Conservation (phyloP, 306 rosid genomes). For the Cicer cuneatum region DNA sequence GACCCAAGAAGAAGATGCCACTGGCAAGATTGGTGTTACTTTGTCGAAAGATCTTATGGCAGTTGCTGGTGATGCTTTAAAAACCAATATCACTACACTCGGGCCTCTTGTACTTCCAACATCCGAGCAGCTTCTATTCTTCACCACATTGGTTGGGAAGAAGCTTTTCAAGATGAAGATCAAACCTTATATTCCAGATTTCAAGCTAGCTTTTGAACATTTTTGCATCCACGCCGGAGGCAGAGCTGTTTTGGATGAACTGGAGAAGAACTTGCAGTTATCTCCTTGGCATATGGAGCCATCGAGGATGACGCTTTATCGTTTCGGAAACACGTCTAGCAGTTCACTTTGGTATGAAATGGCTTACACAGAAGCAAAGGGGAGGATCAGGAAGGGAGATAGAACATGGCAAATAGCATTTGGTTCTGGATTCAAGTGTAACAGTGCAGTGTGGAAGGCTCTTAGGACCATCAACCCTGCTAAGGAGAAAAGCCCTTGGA, state of each 20-base stretch:
- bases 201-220: conserved; percentile 89
- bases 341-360: conserved; percentile 93
- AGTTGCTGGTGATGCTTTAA: conserved; percentile 88
- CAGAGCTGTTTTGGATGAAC: conserved; percentile 86
- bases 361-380: conserved; percentile 90
- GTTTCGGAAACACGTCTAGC: conserved; percentile 93
- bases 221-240: conserved; percentile 96
- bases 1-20: conserved; percentile 84
- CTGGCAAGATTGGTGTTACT: conserved; percentile 82
- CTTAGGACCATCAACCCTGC: conserved; percentile 70
- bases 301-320: conserved; percentile 89
- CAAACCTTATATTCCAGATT: conserved; percentile 92
- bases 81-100: conserved; percentile 84
- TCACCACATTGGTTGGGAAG: conserved; percentile 71
- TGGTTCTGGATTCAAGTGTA: conserved; percentile 91
- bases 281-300: conserved; percentile 98
- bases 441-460: conserved; percentile 97
- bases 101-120: conserved; percentile 93
- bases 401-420: conserved; percentile 96
- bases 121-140: conserved; percentile 86
- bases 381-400: conserved; percentile 85
- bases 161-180: conserved; percentile 82
- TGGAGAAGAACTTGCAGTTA: conserved; percentile 90
- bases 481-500: conserved; percentile 83
- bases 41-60: conserved; percentile 92